Percentiles rank a stretch among this genome's conserved stretches.
phyloP scores from a whole-genome alignment of 805 yeast genomes.

The Pichia thaimueangensis region DNA sequence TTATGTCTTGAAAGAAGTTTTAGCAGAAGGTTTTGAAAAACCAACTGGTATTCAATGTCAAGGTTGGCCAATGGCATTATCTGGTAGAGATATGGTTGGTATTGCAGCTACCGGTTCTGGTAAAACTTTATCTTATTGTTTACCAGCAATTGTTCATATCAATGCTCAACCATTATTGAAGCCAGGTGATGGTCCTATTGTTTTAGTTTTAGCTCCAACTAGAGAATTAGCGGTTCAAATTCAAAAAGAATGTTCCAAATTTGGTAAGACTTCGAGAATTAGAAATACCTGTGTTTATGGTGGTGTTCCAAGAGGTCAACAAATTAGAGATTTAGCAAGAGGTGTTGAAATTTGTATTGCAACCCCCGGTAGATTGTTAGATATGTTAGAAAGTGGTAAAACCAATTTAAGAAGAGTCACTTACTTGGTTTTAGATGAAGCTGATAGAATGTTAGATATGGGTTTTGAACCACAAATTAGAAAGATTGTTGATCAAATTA shows the following conservation, averaged over 20 bases:
- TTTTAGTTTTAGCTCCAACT: constrained; percentile 92
- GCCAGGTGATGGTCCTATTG: constrained; percentile 97
- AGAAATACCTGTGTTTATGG: constrained; percentile 98
- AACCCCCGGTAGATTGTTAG: constrained; percentile 98
- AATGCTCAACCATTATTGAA: constrained; percentile 93
- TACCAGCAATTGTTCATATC: constrained; percentile 95
- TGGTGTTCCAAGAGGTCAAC: constrained; percentile 98
- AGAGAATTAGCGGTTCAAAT: constrained; percentile 98
- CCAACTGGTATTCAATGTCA: constrained; percentile 98
- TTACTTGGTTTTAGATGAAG: constrained; percentile 95
- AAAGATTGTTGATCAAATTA: constrained; percentile 90
- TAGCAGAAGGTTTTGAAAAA: constrained; percentile 83
- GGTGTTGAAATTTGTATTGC: constrained; percentile 97
- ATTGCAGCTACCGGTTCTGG: constrained; percentile 99
- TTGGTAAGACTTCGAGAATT: constrained; percentile 85
- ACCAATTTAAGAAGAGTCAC: constrained; percentile 95
- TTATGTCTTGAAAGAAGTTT: constrained; percentile 83
- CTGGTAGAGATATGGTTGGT: constrained; percentile 99
- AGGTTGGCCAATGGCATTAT: constrained; percentile 99
- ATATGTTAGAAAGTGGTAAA: constrained; percentile 91
- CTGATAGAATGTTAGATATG: constrained; percentile 99
- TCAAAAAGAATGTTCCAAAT: constrained; percentile 92
- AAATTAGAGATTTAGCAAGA: constrained; percentile 89
- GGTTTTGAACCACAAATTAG: constrained; percentile 99
- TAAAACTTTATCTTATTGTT: constrained; percentile 93